These are phyloP conservation scores for Cryphonectria japonica DNA, from an alignment of 2,329 filamentous ascomycete species.

Conservation along the genomic window DNA sequence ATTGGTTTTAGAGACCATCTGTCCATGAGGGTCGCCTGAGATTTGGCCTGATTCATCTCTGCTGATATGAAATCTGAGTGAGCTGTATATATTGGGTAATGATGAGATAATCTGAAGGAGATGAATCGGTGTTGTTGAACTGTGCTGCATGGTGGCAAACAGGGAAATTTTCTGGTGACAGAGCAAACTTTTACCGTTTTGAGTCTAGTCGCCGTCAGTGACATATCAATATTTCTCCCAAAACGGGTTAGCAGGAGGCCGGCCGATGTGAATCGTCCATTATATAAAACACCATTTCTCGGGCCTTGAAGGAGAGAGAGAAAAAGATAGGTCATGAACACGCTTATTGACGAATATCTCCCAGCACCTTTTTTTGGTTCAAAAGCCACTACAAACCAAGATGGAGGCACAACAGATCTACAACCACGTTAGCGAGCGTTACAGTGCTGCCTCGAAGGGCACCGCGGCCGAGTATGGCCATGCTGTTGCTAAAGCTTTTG, in stretches of 20 bases:
- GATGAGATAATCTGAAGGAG: neutral
- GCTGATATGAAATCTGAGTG: neutral
- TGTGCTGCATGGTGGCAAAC: slow-evolving; percentile 8
- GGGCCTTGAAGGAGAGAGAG: too few relatives aligned
- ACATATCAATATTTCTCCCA: slow-evolving; percentile 18
- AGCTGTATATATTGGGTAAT: neutral
- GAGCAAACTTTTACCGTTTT: slow-evolving; percentile 24
- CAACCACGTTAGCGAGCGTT: slow-evolving; percentile 40
- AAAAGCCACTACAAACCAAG: neutral
- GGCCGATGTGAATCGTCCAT: neutral
- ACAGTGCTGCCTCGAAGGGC: slow-evolving; percentile 39
- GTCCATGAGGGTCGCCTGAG: slow-evolving; percentile 9
- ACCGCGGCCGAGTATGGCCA: slow-evolving; percentile 41
- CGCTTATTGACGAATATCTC: neutral
- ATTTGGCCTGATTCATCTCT: neutral
- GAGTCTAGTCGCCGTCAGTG: slow-evolving; percentile 22
- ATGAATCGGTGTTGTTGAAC: slow-evolving; percentile 15
- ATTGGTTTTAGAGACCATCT: slow-evolving; percentile 38
- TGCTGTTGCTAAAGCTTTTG: slow-evolving; percentile 55
- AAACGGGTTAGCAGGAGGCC: neutral
- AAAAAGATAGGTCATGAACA: neutral
- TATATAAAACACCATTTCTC: neutral
- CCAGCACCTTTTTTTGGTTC: neutral
- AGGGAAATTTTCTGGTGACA: slow-evolving; percentile 33
- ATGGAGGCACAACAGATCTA: slow-evolving; percentile 42